Evolutionary conservation across 2,329 filamentous ascomycete genomes (phyloP).

Genomic region (Rugonectria rugulosa): DNA sequence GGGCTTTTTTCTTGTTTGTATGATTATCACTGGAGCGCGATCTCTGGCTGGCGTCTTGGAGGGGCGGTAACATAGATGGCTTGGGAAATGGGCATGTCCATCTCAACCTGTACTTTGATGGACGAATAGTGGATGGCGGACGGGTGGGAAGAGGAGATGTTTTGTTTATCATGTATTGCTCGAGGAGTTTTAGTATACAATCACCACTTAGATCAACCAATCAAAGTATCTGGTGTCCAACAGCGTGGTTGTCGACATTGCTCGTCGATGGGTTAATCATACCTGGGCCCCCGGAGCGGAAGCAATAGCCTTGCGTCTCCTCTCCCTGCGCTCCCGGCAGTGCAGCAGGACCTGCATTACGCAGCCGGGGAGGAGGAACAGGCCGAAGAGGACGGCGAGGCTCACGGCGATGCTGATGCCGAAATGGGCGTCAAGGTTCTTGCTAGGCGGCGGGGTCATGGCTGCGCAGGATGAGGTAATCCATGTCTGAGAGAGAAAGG

Average conservation of each 20-base stretch:
- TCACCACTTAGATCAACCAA: slow-evolving; percentile 11
- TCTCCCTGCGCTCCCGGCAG: slow-evolving; percentile 12
- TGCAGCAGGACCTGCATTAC: slow-evolving; percentile 11
- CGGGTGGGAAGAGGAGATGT: no score
- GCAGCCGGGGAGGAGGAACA: slow-evolving; percentile 23
- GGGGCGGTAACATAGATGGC: slow-evolving; percentile 19
- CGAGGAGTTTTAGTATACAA: slow-evolving; percentile 3
- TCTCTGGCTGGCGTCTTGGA: slow-evolving; percentile 24
- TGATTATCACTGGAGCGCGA: slow-evolving; percentile 28
- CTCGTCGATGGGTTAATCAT: no score
- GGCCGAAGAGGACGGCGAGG: background rate
- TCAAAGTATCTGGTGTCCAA: no score
- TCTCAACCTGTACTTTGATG: slow-evolving; percentile 21
- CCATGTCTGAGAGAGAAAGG: no score
- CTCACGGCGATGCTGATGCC: slow-evolving; percentile 8
- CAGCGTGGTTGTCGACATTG: no score
- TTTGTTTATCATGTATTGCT: slow-evolving; percentile 1
- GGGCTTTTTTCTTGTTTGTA: no score
- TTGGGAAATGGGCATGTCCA: slow-evolving; percentile 11
- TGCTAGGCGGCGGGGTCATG: background rate
- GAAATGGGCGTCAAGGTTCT: background rate
- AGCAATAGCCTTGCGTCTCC: background rate
- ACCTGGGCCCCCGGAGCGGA: background rate
- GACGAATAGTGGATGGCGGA: slow-evolving; percentile 1
- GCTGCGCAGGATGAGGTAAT: no score